These are phyloP conservation scores for Tetracladium marchalianum DNA, from an alignment of 495 filamentous ascomycete species.

Conservation along the genomic window DNA sequence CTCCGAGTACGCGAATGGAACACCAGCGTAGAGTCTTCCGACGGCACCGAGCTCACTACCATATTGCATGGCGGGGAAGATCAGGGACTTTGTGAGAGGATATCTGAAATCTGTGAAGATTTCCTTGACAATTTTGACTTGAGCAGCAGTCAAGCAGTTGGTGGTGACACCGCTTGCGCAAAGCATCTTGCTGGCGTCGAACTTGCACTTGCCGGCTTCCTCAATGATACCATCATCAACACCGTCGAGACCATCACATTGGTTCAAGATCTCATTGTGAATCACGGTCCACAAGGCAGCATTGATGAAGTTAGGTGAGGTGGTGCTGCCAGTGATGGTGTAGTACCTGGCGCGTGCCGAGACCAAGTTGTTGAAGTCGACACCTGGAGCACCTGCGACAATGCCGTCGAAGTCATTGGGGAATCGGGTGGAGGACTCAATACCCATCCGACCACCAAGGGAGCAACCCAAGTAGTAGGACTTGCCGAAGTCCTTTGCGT, in stretches of 20 bases:
- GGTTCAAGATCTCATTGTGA: constrained; percentile 48
- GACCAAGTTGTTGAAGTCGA: constrained; percentile 38
- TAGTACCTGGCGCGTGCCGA: constrained; percentile 47
- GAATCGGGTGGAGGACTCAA: constrained; percentile 41
- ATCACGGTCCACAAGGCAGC: constrained; percentile 45
- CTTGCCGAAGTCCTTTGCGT: constrained; percentile 21
- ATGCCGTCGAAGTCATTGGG: constrained; percentile 58
- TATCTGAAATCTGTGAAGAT: constrained; percentile 38
- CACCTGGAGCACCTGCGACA: constrained; percentile 46
- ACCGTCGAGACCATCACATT: constrained; percentile 59
- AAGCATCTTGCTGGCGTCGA: constrained; percentile 40
- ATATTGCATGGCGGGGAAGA: constrained; percentile 40
- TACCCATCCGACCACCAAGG: constrained; percentile 47
- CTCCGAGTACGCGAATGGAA: constrained; percentile 19
- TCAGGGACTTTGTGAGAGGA: constrained; percentile 31
- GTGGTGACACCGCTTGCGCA: constrained; percentile 31
- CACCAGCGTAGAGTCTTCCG: constrained; percentile 16
- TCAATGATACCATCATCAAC: constrained; percentile 57
- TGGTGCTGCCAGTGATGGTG: constrained; percentile 25
- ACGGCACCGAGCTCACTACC: constrained; percentile 24
- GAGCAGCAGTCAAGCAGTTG: constrained; percentile 44
- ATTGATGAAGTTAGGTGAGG: constrained; percentile 30
- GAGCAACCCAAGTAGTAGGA: constrained; percentile 50
- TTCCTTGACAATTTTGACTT: constrained; percentile 44
- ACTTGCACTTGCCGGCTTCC: constrained; percentile 47